These are phyloP conservation scores for Fusarium sp. DNA, from an alignment of 2,329 filamentous ascomycete species.

Conservation along the genomic window DNA sequence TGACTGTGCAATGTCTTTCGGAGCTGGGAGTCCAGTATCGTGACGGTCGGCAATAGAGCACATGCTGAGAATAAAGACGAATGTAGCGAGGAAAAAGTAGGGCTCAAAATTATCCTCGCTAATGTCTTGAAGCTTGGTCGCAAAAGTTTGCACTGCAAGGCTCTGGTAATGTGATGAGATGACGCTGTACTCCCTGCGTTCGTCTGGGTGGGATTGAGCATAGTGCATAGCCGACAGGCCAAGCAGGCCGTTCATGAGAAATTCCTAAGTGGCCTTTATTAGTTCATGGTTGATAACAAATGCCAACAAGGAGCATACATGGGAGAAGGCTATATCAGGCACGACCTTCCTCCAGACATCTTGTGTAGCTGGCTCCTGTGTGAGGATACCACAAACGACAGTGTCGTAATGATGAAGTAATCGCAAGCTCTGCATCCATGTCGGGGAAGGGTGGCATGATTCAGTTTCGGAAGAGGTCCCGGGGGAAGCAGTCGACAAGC, in stretches of 20 bases:
- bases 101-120: constrained; percentile 25
- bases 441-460: not conserved
- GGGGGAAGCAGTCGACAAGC: not conserved
- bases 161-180: constrained; percentile 28
- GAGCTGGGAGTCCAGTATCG: not conserved
- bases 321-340: constrained; percentile 18
- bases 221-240: constrained; percentile 24
- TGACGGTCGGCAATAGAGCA: constrained; percentile 22
- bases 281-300: not conserved
- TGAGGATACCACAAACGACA: not conserved
- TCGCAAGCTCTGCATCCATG: constrained; percentile 29
- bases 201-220: constrained; percentile 13
- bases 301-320: constrained; percentile 1
- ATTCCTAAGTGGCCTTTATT: constrained; percentile 6
- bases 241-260: constrained; percentile 29
- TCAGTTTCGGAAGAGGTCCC: not conserved
- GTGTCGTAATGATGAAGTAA: constrained; percentile 30
- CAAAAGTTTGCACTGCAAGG: constrained; percentile 21
- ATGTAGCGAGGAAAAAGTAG: constrained; percentile 29
- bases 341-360: constrained; percentile 23
- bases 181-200: constrained; percentile 22
- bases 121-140: constrained; percentile 15
- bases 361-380: not conserved
- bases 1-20: constrained; percentile 18
- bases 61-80: constrained; percentile 24